phyloP scores from a whole-genome alignment of 1,284 basidiomycete genomes.

The Marasmius tenuissimus region DNA sequence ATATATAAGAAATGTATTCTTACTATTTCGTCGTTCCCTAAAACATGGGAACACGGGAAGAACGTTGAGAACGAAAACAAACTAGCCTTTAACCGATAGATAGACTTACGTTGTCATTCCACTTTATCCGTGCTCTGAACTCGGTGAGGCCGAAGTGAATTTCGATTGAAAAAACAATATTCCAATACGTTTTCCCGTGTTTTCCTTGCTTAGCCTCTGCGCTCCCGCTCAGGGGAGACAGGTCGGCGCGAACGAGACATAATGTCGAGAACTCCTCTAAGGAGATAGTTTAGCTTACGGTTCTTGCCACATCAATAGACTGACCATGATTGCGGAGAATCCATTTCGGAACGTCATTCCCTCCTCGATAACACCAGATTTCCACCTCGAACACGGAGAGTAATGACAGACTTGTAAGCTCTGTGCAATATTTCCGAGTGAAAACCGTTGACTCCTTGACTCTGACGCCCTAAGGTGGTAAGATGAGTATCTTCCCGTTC shows the following conservation, averaged over 20 bases:
- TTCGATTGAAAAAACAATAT: conserved; percentile 77
- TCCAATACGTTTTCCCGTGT: conserved; percentile 73
- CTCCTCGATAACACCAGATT: conserved; percentile 77
- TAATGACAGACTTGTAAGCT: conserved; percentile 70
- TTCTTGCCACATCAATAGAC: conserved; percentile 12
- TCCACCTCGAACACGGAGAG: conserved; percentile 79
- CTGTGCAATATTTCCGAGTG: conserved; percentile 77
- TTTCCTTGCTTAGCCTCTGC: conserved; percentile 64
- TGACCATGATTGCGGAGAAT: conserved; percentile 62
- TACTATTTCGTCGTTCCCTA: conserved; percentile 67
- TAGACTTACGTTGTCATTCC: conserved; percentile 67
- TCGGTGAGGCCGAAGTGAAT: conserved; percentile 81
- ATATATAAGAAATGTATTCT: conserved; percentile 23
- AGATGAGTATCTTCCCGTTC: not conserved
- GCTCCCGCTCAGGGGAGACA: conserved; percentile 67
- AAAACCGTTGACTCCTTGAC: conserved; percentile 80
- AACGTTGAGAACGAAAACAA: conserved; percentile 9
- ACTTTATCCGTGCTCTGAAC: conserved; percentile 77
- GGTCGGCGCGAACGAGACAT: conserved; percentile 72
- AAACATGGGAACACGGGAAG: conserved; percentile 5
- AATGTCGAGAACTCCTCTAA: conserved; percentile 73
- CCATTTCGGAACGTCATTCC: conserved; percentile 68
- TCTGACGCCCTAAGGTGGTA: conserved; percentile 53
- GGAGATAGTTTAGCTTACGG: not conserved
- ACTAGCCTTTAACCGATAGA: not conserved